Evolutionary conservation across 371 early-diverging fungal species (phyloP).

Genomic region (Phascolomyces articulosus): DNA sequence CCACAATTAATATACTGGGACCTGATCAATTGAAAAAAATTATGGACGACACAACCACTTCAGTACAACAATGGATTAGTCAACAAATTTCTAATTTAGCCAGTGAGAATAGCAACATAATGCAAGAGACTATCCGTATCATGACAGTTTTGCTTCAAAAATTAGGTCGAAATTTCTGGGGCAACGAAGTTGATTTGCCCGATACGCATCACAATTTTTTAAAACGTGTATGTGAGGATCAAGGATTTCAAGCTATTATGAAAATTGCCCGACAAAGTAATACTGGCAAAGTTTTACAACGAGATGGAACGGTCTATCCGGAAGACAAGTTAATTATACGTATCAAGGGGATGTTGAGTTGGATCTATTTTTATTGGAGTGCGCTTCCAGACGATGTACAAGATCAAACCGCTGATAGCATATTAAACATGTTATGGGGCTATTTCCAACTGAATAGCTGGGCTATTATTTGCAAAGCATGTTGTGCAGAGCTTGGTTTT

Average conservation of each 20-base stretch:
- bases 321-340: conserved; percentile 39
- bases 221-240: conserved; percentile 36
- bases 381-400: conserved; percentile 29
- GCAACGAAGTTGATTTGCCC: conserved; percentile 4
- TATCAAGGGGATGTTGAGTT: conserved; percentile 39
- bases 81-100: conserved; percentile 18
- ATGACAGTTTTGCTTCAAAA: conserved; percentile 25
- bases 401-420: conserved; percentile 24
- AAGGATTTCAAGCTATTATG: conserved; percentile 34
- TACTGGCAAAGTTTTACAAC: conserved; percentile 31
- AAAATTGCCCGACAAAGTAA: conserved; percentile 38
- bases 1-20: conserved; percentile 13
- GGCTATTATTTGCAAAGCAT: conserved; percentile 35
- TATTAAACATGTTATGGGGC: conserved; percentile 37
- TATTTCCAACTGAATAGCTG: conserved; percentile 43
- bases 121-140: conserved; percentile 28
- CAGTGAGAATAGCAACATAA: not conserved
- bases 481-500: conserved; percentile 35
- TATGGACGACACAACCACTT: conserved; percentile 7
- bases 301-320: conserved; percentile 39
- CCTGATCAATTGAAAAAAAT: conserved; percentile 5
- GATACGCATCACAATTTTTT: conserved; percentile 23
- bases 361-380: conserved; percentile 40
- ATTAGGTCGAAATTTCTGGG: conserved; percentile 33
- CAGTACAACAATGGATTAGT: conserved; percentile 20